Base-by-base conservation (phyloP, 2,329 filamentous ascomycete genomes). In the Dactylellina haptotyla region DNA sequence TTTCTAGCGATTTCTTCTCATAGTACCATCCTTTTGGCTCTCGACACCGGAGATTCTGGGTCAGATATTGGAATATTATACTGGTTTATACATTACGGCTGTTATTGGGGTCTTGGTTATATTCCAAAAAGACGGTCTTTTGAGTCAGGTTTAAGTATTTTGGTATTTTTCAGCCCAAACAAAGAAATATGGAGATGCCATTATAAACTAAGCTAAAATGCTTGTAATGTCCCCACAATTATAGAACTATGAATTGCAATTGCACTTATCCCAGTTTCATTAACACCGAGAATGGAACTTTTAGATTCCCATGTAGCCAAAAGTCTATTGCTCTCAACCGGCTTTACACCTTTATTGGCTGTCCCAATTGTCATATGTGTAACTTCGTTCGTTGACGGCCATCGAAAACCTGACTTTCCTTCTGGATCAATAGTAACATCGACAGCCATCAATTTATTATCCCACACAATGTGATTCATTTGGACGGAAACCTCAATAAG, bases 291-390 rank as follows among this genome's bases (percentile, higher is more conserved):
- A 4, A 54, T 32, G 10, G 50, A 54, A 34, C 54, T 23, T 14
- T 37, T 25, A 3, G 34, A 30, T 28, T 48, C 20, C 94, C 94
- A 98, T 70, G 84, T 84, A 75, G 84, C 84, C 69, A 99, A 81
- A 79, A 99, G 78, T 69, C 92, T 89, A 79, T 99, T 99, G 82
- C 93, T 96, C 83, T 99, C 94, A 81, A 91, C 93, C 0, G 95
- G 94, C 83, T 97, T 98, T 78, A 98, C 87, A 4, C 84, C 81
- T 51, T 84, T 81, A 76, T 88, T 86, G 6, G 88, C 87, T 0
- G 95, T 99, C 16, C 95, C 95, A 5, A 98, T 85, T 0, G 95
- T 99, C 69, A 98, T 87, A 80, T 99, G 95, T 8, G 93, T 88
- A 28, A 96, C 85, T 12, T 84, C 82, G 79, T 99, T 99, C 39